Evolutionary conservation across 2,329 filamentous ascomycete genomes (phyloP), one percentile per base, ranked within the genome.

Genomic region (Scytalidium sp.): DNA sequence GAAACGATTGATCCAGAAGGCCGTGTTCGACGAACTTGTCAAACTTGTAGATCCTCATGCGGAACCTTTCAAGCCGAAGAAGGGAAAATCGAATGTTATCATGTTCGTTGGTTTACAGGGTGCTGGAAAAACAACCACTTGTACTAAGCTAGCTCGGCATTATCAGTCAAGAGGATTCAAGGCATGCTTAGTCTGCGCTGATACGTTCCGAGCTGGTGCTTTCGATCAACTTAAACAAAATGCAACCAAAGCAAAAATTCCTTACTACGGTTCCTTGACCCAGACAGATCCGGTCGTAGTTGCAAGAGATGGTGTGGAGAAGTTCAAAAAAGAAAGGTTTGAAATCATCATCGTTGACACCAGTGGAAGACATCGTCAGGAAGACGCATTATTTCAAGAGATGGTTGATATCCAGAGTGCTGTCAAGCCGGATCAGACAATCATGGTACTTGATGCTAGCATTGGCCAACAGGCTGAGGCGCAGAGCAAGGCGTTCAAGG

Each of bases 141-240:
- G 94, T 79, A 99, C 94, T 39, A 99, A 99, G 73, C 78, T 99
- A 56, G 94, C 94, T 17, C 78, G 92, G 51, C 93, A 96, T 78
- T 99, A 99, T 71, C 89, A 96, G 69, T 90, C 89, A 9, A 79
- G 94, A 55, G 94, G 94, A 1, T 96, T 97, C 79, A 90, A 90
- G 70, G 83, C 91, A 7, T 96, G 93, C 59, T 75, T 99, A 49
- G 94, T 99, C 27, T 99, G 94, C 73, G 94, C 94, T 45, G 94
- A 99, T 72, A 99, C 94, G 21, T 99, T 99, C 78, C 89, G 94
- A 74, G 94, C 94, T 27, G 94, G 94, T 76, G 94, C 94, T 40
- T 99, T 99, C 61, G 94, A 99, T 67, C 94, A 99, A 74, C 71
- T 99, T 68, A 97, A 97, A 75, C 94, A 99, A 73, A 99, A 99